Conservation (phyloP, 2,329 filamentous ascomycete genomes). For the Sphaceloma murrayae region DNA sequence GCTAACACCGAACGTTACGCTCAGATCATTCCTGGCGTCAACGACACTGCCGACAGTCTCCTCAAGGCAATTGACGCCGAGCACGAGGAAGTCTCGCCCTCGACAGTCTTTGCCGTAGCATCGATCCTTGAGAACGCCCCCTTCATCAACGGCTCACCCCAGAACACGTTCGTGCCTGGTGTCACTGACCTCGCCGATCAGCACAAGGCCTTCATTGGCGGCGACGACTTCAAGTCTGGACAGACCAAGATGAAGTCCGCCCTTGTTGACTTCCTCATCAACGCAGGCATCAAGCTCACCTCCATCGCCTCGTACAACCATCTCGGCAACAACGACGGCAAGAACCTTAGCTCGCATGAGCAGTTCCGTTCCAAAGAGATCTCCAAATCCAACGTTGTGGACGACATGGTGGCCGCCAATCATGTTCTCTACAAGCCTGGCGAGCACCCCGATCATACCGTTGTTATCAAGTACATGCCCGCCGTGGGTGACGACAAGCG, state of each 20-base stretch:
- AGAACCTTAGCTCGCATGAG: slow-evolving; percentile 93
- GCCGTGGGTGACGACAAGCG: slow-evolving; percentile 98
- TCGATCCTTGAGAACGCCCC: slow-evolving; percentile 81
- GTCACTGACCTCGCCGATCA: slow-evolving; percentile 80
- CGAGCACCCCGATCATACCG: slow-evolving; percentile 95
- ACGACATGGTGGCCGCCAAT: slow-evolving; percentile 99
- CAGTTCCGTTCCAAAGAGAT: slow-evolving; percentile 99
- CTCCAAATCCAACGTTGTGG: slow-evolving; percentile 97
- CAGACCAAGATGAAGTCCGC: slow-evolving; percentile 99
- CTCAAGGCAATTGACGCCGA: slow-evolving; percentile 76
- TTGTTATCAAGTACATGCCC: slow-evolving; percentile 99
- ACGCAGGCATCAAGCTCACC: slow-evolving; percentile 94
- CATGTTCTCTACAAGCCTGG: slow-evolving; percentile 77
- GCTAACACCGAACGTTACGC: slow-evolving; percentile 98
- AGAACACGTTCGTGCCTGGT: slow-evolving; percentile 97
- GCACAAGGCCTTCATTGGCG: slow-evolving; percentile 83
- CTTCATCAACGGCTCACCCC: slow-evolving; percentile 98
- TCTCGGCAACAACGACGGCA: slow-evolving; percentile 98
- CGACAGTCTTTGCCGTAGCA: slow-evolving; percentile 90
- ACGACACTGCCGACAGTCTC: slow-evolving; percentile 93
- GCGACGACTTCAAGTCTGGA: slow-evolving; percentile 98
- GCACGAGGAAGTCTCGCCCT: slow-evolving; percentile 86
- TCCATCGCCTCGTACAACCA: slow-evolving; percentile 99
- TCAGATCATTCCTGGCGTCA: slow-evolving; percentile 76
- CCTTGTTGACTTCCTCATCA: slow-evolving; percentile 96